Conservation (phyloP, 108 stramenopile species). For the Skeletonema tropicum region DNA sequence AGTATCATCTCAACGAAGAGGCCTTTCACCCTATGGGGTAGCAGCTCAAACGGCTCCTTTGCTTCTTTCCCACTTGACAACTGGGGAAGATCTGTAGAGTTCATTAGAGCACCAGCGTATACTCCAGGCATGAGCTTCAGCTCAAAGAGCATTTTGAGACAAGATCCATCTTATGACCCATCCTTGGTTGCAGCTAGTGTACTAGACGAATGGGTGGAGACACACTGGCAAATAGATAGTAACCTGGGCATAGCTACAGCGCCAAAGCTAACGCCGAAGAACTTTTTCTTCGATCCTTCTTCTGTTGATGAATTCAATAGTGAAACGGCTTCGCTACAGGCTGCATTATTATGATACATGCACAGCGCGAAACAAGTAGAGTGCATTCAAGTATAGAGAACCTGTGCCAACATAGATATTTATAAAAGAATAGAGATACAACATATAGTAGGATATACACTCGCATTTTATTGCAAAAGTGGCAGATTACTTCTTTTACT, state of each 20-base stretch:
- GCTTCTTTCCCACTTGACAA: slow-evolving; percentile 32
- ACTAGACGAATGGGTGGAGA: slow-evolving; percentile 48
- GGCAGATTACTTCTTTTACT: neutral
- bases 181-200: slow-evolving; percentile 30
- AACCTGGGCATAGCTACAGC: slow-evolving; percentile 38
- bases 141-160: slow-evolving; percentile 32
- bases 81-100: slow-evolving; percentile 44
- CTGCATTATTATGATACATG: slow-evolving; percentile 36
- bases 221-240: slow-evolving; percentile 43
- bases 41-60: neutral
- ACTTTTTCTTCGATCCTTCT: slow-evolving; percentile 21
- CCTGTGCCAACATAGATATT: neutral
- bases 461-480: neutral
- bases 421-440: neutral
- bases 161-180: slow-evolving; percentile 10
- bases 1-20: slow-evolving; percentile 36
- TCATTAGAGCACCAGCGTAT: slow-evolving; percentile 28
- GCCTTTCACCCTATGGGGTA: slow-evolving; percentile 46
- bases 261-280: slow-evolving; percentile 13
- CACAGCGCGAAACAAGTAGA: neutral
- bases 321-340: slow-evolving; percentile 32
- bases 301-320: slow-evolving; percentile 46
- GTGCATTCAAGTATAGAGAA: neutral
- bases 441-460: neutral
- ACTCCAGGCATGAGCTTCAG: slow-evolving; percentile 39